Percentiles rank a stretch among this genome's conserved stretches.
These are phyloP conservation scores for Eucalyptus lansdowneana DNA, from an alignment of 345 rosid genomes.

Conservation along the genomic window DNA sequence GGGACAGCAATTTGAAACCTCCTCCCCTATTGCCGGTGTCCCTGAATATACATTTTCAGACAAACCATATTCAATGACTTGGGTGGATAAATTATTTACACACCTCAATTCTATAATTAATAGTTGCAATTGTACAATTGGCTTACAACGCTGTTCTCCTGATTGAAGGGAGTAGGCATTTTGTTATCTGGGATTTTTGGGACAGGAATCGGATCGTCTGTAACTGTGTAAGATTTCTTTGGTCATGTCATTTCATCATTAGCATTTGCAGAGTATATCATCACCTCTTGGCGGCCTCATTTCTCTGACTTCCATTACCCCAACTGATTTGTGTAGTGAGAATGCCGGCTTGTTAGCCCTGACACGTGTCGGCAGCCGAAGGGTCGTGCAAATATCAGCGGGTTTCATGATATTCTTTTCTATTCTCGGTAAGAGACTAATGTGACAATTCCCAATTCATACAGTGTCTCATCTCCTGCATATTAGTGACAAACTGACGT, in stretches of 20 bases:
- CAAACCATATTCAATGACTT: background rate
- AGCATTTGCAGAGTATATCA: background rate
- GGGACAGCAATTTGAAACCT: background rate
- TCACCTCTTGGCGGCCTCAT: background rate
- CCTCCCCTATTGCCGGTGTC: background rate
- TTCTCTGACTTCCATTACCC: background rate
- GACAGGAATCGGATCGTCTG: slow-evolving; percentile 86
- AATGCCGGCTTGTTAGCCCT: slow-evolving; percentile 86
- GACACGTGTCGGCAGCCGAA: slow-evolving; percentile 82
- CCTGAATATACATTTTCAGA: background rate
- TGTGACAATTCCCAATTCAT: background rate
- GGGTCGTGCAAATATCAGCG: slow-evolving; percentile 91
- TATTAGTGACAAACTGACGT: background rate
- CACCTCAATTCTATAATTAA: background rate
- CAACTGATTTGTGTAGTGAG: slow-evolving; percentile 31
- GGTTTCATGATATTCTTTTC: slow-evolving; percentile 97
- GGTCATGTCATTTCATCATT: background rate
- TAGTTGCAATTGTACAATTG: background rate
- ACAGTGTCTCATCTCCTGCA: background rate
- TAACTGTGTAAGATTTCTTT: slow-evolving; percentile 58
- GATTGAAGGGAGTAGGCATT: slow-evolving; percentile 79
- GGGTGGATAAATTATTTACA: background rate
- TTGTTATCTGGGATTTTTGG: slow-evolving; percentile 90
- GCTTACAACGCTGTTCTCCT: background rate
- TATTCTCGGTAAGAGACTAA: slow-evolving; percentile 41